These are phyloP conservation scores for Xerocomellus amylosporus DNA, from an alignment of 768 basidiomycete species.

Conservation along the genomic window DNA sequence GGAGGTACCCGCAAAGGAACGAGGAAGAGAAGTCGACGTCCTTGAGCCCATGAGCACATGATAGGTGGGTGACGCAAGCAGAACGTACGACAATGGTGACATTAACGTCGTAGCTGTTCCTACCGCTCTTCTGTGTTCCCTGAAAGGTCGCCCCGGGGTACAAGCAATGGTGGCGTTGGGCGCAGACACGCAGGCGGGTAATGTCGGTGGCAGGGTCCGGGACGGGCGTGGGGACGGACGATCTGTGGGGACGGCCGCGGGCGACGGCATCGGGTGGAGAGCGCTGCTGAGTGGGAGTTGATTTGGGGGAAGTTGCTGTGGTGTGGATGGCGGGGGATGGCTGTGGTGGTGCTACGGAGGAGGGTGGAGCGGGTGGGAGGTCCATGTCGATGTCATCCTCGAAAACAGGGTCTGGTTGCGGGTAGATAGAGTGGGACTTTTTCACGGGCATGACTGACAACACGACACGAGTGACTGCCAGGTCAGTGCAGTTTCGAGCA, in stretches of 20 bases:
- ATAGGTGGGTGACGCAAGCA: constrained; percentile 2
- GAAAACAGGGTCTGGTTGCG: constrained; percentile 26
- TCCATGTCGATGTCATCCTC: constrained; percentile 40
- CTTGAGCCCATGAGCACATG: constrained; percentile 37
- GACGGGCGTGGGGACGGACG: constrained; percentile 9
- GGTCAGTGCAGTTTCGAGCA: constrained; percentile 13
- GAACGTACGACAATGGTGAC: constrained; percentile 84
- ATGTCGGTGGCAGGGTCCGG: constrained; percentile 69
- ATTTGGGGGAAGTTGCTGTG: constrained; percentile 9
- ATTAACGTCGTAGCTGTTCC: constrained; percentile 92
- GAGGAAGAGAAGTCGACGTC: constrained; percentile 88
- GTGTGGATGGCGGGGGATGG: constrained; percentile 14
- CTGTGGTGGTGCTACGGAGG: constrained; percentile 5
- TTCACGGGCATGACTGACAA: constrained; percentile 26
- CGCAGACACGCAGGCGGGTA: constrained; percentile 69
- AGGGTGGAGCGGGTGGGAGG: neutral
- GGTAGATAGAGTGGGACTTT: constrained; percentile 14
- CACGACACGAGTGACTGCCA: constrained; percentile 11
- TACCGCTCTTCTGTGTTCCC: constrained; percentile 91
- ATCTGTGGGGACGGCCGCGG: constrained; percentile 11
- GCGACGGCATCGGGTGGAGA: constrained; percentile 10
- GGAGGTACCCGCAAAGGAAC: constrained; percentile 86
- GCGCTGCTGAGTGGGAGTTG: constrained; percentile 18
- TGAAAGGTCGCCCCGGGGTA: constrained; percentile 87
- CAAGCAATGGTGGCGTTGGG: constrained; percentile 71